phyloP scores from a whole-genome alignment of 345 rosid species.

The Kernera saxatilis region DNA sequence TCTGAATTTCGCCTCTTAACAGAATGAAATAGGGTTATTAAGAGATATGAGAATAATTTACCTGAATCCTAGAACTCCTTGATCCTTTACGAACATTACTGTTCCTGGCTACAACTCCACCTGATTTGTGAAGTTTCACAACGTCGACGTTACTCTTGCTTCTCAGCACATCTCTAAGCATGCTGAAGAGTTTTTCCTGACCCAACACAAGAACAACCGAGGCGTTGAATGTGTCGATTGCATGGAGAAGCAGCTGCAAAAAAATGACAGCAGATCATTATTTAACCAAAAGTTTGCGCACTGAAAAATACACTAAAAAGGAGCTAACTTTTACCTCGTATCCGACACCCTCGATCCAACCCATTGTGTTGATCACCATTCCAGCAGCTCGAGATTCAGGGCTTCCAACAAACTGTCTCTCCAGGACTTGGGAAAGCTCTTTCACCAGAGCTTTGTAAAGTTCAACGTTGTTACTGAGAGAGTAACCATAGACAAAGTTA shows the following conservation, averaged over 20 bases:
- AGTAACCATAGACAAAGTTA: neutral
- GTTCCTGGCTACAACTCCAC: conserved; percentile 82
- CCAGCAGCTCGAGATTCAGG: conserved; percentile 81
- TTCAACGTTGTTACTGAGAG: conserved; percentile 68
- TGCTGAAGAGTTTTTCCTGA: conserved; percentile 96
- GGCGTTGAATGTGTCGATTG: conserved; percentile 72
- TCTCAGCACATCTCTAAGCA: conserved; percentile 69
- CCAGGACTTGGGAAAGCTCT: conserved; percentile 79
- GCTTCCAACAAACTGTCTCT: conserved; percentile 66
- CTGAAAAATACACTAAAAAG: neutral
- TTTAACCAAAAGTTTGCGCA: neutral
- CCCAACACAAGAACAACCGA: conserved; percentile 88
- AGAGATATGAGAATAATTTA: conserved; percentile 24
- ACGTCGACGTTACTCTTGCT: conserved; percentile 70
- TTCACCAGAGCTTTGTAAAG: conserved; percentile 67
- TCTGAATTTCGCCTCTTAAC: neutral
- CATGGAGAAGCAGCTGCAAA: conserved; percentile 73
- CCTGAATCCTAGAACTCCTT: conserved; percentile 67
- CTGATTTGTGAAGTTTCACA: conserved; percentile 86
- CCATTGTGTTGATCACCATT: conserved; percentile 94
- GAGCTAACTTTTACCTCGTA: conserved; percentile 53
- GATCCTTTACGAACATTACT: conserved; percentile 54
- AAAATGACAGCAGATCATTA: neutral
- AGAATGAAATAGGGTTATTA: neutral
- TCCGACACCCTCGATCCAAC: conserved; percentile 92